Conservation (phyloP, 768 basidiomycete species). For the Phlebiopsis gigantea region DNA sequence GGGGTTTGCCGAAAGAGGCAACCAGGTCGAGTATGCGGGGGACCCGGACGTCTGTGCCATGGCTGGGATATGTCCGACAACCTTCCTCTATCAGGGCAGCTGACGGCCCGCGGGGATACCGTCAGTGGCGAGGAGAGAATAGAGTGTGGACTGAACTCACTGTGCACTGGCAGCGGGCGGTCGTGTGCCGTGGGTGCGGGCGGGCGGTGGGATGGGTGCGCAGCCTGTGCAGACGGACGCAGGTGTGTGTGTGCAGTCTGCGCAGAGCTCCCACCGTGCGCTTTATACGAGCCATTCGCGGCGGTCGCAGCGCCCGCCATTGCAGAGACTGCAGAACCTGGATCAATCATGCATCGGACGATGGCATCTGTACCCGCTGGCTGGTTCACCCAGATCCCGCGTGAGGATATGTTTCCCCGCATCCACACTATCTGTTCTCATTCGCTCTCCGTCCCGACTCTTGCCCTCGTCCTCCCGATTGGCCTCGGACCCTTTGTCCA, state of each 20-base stretch:
- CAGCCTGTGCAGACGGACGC: background rate
- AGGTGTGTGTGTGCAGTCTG: background rate
- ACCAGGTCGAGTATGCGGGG: constrained; percentile 21
- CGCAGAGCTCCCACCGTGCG: constrained; percentile 1
- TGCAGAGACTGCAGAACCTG: background rate
- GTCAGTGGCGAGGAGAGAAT: background rate
- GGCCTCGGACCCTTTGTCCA: constrained; percentile 21
- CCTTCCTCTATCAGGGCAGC: constrained; percentile 5
- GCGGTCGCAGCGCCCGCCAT: background rate
- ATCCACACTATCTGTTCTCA: constrained; percentile 31
- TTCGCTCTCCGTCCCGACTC: constrained; percentile 40
- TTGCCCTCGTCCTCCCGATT: constrained; percentile 42
- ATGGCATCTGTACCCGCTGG: constrained; percentile 21
- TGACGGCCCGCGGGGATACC: constrained; percentile 2
- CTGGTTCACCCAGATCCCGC: constrained; percentile 12
- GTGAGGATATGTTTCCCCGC: constrained; percentile 14
- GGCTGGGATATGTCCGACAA: constrained; percentile 8
- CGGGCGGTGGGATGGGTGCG: background rate
- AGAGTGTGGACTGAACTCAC: background rate
- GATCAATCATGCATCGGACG: constrained; percentile 16
- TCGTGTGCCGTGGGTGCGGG: background rate
- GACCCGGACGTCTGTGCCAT: constrained; percentile 33
- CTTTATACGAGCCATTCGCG: constrained; percentile 5
- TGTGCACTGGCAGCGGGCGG: background rate
- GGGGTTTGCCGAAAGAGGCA: constrained; percentile 43